phyloP scores from a whole-genome alignment of 441 rosid genomes.

The Syzygium malaccense region DNA sequence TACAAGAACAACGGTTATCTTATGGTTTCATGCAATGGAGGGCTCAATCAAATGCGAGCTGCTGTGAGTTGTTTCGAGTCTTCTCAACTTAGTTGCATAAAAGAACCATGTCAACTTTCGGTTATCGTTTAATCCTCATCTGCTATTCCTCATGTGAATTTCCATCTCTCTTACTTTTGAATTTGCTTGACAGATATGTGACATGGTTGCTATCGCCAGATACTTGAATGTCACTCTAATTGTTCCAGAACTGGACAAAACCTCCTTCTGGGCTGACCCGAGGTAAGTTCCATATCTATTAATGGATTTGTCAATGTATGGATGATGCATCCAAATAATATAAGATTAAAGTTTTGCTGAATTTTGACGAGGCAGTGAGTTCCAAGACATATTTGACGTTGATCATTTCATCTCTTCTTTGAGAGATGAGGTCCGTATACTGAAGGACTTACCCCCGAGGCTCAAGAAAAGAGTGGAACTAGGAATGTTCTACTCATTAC shows the following conservation, averaged over 20 bases:
- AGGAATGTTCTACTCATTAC: slow-evolving; percentile 42
- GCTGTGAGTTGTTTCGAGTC: slow-evolving; percentile 36
- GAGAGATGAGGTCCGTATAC: slow-evolving; percentile 69
- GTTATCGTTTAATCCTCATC: background rate
- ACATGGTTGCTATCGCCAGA: slow-evolving; percentile 69
- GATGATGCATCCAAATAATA: background rate
- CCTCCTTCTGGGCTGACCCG: slow-evolving; percentile 75
- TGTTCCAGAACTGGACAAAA: slow-evolving; percentile 69
- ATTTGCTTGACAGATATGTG: slow-evolving; percentile 47
- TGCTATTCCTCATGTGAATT: background rate
- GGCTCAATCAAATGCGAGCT: slow-evolving; percentile 83
- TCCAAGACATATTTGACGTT: slow-evolving; percentile 63
- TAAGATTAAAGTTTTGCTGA: background rate
- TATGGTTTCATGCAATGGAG: slow-evolving; percentile 81
- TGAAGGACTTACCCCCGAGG: slow-evolving; percentile 62
- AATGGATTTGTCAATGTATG: background rate
- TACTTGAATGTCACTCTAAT: slow-evolving; percentile 62
- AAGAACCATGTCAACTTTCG: background rate
- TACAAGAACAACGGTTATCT: slow-evolving; percentile 68
- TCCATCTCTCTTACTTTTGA: background rate
- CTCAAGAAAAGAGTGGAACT: slow-evolving; percentile 46
- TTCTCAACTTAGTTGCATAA: background rate
- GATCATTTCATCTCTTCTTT: slow-evolving; percentile 63
- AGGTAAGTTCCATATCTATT: slow-evolving; percentile 23
- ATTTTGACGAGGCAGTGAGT: slow-evolving; percentile 36